These are phyloP conservation scores for Stachybotrys chlorohalonatus DNA, from an alignment of 2,329 filamentous ascomycete species.

Conservation along the genomic window DNA sequence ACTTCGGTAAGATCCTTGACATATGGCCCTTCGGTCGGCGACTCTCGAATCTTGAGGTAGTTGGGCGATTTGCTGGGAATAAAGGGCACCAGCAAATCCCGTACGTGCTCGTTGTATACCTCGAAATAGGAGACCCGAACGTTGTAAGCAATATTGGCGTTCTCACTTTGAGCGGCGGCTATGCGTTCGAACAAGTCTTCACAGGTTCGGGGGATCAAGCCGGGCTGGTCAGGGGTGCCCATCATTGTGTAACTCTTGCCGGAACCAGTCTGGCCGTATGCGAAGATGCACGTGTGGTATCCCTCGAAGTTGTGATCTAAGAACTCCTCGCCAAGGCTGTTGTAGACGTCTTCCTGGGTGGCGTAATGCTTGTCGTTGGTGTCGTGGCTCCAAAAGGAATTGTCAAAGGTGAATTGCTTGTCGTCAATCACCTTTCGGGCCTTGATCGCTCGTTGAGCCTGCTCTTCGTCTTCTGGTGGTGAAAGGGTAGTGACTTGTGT, in stretches of 20 bases:
- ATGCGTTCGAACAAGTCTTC: constrained; percentile 94
- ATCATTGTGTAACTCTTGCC: constrained; percentile 99
- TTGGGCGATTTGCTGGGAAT: constrained; percentile 63
- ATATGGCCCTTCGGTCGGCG: constrained; percentile 88
- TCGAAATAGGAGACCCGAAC: constrained; percentile 98
- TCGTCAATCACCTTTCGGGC: constrained; percentile 72
- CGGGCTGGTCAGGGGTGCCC: constrained; percentile 77
- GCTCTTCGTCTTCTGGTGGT: constrained; percentile 50
- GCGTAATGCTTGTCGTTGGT: constrained; percentile 76
- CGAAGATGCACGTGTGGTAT: constrained; percentile 98
- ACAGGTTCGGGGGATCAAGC: constrained; percentile 89
- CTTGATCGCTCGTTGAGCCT: constrained; percentile 48
- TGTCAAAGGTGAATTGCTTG: constrained; percentile 92
- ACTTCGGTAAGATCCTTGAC: constrained; percentile 94
- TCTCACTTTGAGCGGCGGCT: constrained; percentile 64
- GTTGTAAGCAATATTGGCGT: constrained; percentile 89
- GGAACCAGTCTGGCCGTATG: constrained; percentile 94
- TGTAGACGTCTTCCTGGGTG: constrained; percentile 87
- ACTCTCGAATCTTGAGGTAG: constrained; percentile 96
- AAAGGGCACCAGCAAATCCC: constrained; percentile 78
- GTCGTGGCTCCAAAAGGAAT: constrained; percentile 95
- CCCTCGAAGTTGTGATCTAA: constrained; percentile 98
- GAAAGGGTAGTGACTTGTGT: constrained; percentile 78
- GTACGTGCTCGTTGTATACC: constrained; percentile 98
- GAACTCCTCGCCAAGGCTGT: constrained; percentile 89